phyloP scores from a whole-genome alignment of 2,329 filamentous ascomycete genomes.

The Hortaea sp. region DNA sequence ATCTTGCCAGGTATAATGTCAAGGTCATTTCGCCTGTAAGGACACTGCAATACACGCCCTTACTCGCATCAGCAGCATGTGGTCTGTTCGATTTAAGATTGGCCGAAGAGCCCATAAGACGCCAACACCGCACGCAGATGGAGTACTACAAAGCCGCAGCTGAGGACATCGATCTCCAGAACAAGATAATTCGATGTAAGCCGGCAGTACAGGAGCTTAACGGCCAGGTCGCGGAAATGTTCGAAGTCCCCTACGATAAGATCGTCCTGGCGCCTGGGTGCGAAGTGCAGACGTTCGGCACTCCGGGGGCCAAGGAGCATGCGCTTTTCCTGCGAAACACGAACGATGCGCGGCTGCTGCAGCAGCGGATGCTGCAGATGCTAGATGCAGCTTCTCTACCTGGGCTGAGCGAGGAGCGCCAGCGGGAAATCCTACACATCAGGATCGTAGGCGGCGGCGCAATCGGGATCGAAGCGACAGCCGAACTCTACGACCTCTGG shows the following conservation, averaged over 20 bases:
- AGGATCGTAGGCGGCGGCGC: conserved; percentile 34
- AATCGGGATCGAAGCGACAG: conserved; percentile 34
- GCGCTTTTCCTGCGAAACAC: conserved; percentile 30
- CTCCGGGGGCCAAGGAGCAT: conserved; percentile 30
- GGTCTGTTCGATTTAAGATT: conserved; percentile 37
- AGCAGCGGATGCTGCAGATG: conserved; percentile 27
- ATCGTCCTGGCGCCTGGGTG: conserved; percentile 35
- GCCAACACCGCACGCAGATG: conserved; percentile 18
- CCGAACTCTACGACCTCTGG: conserved; percentile 35
- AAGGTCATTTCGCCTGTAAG: conserved; percentile 33
- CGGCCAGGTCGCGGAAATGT: conserved; percentile 17
- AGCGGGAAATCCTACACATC: conserved; percentile 28
- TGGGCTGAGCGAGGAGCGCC: conserved; percentile 17
- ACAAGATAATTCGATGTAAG: conserved; percentile 26
- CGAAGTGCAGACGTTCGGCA: conserved; percentile 31
- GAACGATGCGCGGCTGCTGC: conserved; percentile 26
- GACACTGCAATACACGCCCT: conserved; percentile 36
- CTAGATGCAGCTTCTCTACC: conserved; percentile 29
- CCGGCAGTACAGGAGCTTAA: conserved; percentile 14
- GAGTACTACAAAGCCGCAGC: conserved; percentile 31
- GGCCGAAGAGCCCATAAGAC: conserved; percentile 35
- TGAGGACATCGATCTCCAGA: conserved; percentile 28
- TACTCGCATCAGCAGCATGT: conserved; percentile 36
- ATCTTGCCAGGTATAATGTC: conserved; percentile 27
- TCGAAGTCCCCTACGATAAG: conserved; percentile 33